phyloP scores from a whole-genome alignment of 2,329 filamentous ascomycete species.

The Paradendryphiella salina region DNA sequence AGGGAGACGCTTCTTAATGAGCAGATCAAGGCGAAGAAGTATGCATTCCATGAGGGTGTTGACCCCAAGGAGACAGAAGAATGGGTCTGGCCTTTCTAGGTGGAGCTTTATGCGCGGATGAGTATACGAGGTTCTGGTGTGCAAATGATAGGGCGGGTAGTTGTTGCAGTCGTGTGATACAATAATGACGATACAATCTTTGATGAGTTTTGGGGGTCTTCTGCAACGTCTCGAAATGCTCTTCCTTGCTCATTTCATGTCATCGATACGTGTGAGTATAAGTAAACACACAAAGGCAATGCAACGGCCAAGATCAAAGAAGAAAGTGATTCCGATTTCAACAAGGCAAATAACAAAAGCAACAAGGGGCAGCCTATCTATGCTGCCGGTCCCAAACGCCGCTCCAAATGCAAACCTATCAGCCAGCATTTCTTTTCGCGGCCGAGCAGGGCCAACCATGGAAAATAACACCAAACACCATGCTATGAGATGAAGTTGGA shows the following conservation, averaged over 20 bases:
- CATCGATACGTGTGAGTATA: not conserved
- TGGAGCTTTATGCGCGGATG: not conserved
- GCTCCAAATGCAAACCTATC: constrained; percentile 3
- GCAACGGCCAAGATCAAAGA: no score
- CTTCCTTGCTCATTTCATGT: not conserved
- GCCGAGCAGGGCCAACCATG: not conserved
- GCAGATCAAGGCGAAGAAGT: constrained; percentile 65
- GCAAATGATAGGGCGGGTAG: not conserved
- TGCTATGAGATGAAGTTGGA: constrained; percentile 17
- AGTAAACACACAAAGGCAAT: no score
- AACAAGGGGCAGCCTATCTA: not conserved
- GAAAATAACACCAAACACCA: constrained; percentile 21
- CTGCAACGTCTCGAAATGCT: not conserved
- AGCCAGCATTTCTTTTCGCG: not conserved
- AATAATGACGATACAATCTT: not conserved
- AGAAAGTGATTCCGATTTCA: no score
- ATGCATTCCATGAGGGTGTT: constrained; percentile 69
- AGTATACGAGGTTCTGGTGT: not conserved
- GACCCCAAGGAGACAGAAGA: constrained; percentile 68
- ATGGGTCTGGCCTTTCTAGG: constrained; percentile 65
- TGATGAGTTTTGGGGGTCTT: not conserved
- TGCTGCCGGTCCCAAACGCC: constrained; percentile 1
- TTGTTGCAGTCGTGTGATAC: not conserved
- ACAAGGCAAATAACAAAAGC: not conserved
- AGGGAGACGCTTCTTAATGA: constrained; percentile 66